Conservation (phyloP, 2,329 filamentous ascomycete species). For the Pseudocercospora macadamiae region DNA sequence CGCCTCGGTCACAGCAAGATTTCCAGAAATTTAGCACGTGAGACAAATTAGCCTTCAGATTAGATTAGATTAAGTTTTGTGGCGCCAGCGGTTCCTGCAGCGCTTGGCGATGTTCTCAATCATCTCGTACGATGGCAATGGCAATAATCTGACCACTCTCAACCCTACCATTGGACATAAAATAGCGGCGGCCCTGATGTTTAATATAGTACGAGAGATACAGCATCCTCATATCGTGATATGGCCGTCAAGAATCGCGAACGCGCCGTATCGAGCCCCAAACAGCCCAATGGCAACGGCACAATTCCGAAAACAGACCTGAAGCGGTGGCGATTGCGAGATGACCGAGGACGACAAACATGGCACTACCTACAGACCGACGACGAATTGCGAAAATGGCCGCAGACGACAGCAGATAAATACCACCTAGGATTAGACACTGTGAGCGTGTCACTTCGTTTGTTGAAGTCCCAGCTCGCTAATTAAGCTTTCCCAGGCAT, state of each 20-base stretch:
- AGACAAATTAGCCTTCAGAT: conserved; percentile 2
- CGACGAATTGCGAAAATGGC: conserved; percentile 73
- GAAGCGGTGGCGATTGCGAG: conserved; percentile 79
- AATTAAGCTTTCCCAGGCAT: conserved; percentile 56
- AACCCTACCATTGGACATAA: background rate
- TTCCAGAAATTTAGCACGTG: background rate
- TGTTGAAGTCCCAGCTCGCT: background rate
- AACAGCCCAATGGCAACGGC: conserved; percentile 25
- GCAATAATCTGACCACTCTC: background rate
- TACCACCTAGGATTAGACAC: conserved; percentile 80
- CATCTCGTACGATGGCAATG: too few species aligned
- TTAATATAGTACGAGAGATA: background rate
- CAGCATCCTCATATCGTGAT: background rate
- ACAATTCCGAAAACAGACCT: conserved; percentile 64
- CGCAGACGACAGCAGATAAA: conserved; percentile 86
- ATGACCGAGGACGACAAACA: conserved; percentile 83
- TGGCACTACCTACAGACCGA: conserved; percentile 88
- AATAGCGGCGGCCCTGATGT: background rate
- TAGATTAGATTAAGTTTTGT: background rate
- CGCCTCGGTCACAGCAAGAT: too few species aligned
- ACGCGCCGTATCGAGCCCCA: background rate
- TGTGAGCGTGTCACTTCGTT: conserved; percentile 53
- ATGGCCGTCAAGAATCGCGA: conserved; percentile 17
- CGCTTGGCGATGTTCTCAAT: background rate
- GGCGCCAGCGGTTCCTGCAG: conserved; percentile 13